These are phyloP conservation scores for Penicillium bovifimosum DNA, from an alignment of 495 filamentous ascomycete genomes.

Conservation along the genomic window DNA sequence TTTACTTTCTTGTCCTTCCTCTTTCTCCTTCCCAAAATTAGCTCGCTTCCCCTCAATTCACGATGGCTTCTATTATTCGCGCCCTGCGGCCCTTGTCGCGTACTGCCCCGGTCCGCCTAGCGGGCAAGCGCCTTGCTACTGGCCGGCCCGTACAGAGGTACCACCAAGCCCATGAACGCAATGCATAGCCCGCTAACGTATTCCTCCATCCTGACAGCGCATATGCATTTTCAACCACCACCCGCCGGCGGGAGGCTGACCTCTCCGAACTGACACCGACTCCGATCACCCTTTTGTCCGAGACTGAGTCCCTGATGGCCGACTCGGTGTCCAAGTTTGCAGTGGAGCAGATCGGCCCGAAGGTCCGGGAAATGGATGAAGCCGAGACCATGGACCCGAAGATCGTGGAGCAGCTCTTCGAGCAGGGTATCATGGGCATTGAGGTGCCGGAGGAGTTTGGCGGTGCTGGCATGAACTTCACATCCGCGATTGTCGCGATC, in stretches of 20 bases:
- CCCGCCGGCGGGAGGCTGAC: slow-evolving; percentile 54
- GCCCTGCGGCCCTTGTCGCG: slow-evolving; percentile 64
- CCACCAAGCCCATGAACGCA: neutral
- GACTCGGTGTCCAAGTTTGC: slow-evolving; percentile 91
- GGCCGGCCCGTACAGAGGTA: slow-evolving; percentile 44
- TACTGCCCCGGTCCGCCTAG: slow-evolving; percentile 44
- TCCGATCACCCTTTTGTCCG: slow-evolving; percentile 87
- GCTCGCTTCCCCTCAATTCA: slow-evolving; percentile 13
- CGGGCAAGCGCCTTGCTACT: slow-evolving; percentile 37
- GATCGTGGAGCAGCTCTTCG: slow-evolving; percentile 88
- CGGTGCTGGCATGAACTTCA: slow-evolving; percentile 98
- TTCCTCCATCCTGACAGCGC: slow-evolving; percentile 32
- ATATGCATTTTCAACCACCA: slow-evolving; percentile 68
- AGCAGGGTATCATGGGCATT: slow-evolving; percentile 95
- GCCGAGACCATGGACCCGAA: slow-evolving; percentile 86
- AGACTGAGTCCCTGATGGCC: slow-evolving; percentile 82
- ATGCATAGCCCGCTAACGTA: neutral
- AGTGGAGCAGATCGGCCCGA: slow-evolving; percentile 78
- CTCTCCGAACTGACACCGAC: slow-evolving; percentile 73
- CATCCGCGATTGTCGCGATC: slow-evolving; percentile 88
- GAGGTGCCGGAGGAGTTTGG: slow-evolving; percentile 97
- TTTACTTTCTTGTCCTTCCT: slow-evolving; percentile 4
- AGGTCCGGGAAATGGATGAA: slow-evolving; percentile 97
- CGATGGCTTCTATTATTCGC: slow-evolving; percentile 67
- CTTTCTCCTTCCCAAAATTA: slow-evolving; percentile 1